Conservation (phyloP, 768 basidiomycete species). For the Trametes villosa region DNA sequence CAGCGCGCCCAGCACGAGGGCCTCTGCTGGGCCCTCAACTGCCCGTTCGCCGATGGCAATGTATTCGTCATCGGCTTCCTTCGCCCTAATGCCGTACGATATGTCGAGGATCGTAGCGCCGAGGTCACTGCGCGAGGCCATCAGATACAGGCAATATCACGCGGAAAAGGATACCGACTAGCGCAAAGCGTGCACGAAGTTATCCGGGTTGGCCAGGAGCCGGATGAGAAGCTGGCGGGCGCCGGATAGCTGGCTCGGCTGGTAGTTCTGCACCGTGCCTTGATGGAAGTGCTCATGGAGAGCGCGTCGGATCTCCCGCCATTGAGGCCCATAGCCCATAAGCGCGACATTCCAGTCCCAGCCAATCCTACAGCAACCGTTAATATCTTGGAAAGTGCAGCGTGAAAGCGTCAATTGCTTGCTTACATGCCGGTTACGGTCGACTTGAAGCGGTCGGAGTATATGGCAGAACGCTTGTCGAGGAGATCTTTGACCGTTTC, state of each 20-base stretch:
- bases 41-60: conserved; percentile 7
- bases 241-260: conserved; percentile 2
- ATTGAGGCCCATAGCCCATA: conserved; percentile 10
- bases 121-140: background rate
- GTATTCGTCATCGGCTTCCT: background rate
- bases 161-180: background rate
- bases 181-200: conserved; percentile 9
- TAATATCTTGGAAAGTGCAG: background rate
- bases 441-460: conserved; percentile 39
- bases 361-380: conserved; percentile 9
- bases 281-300: conserved; percentile 15
- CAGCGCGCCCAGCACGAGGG: conserved; percentile 5
- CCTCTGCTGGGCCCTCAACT: conserved; percentile 5
- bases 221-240: conserved; percentile 1
- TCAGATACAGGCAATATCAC: background rate
- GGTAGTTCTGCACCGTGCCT: background rate
- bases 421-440: conserved; percentile 4
- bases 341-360: conserved; percentile 18
- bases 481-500: conserved; percentile 44
- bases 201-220: conserved; percentile 1
- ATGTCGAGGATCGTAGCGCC: conserved; percentile 24
- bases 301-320: conserved; percentile 9
- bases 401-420: no score
- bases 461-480: conserved; percentile 46
- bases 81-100: conserved; percentile 14